Evolutionary conservation across 805 yeast species (phyloP), one percentile per base, ranked within the genome.

Genomic region (Starmerella floris): DNA sequence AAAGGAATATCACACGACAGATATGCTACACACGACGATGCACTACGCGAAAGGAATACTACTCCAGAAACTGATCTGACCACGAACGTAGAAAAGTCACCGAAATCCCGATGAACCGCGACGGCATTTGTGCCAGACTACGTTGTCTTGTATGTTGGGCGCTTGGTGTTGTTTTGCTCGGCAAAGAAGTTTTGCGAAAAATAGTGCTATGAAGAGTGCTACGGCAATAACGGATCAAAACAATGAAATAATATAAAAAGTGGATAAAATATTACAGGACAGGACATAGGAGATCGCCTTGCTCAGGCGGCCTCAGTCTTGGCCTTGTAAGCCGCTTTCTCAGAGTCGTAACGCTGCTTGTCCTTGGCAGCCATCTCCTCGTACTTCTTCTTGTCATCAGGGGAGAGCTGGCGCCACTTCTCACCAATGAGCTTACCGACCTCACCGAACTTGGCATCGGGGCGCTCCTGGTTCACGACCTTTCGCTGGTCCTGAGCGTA

Each of bases 401-500:
- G 77, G 53, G 72, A 69, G 55, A 91, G 72, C 49, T 87, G 83
- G 76, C 84, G 85, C 98, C 98, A 91, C 67, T 74, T 81, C 66
- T 85, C 95, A 65, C 98, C 98, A 59, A 91, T 76, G 49, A 84
- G 65, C 67, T 80, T 84, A 62, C 97, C 97, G 53, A 91, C 88
- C 69, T 85, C 93, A 44, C 69, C 98, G 60, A 91, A 91, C 34
- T 87, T 68, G 56, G 87, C 82, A 62, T 94, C 95, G 58, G 97
- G 96, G 74, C 88, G 84, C 65, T 87, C 97, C 50, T 88, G 78
- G 65, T 94, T 78, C 55, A 91, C 95, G 51, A 77, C 75, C 67
- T 88, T 96, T 73, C 98, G 87, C 74, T 83, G 82, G 61, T 85
- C 96, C 63, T 84, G 85, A 57, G 98, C 97, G 62, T 87, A 91